Conservation (phyloP, 495 filamentous ascomycete genomes). For the Xylaria sp. region DNA sequence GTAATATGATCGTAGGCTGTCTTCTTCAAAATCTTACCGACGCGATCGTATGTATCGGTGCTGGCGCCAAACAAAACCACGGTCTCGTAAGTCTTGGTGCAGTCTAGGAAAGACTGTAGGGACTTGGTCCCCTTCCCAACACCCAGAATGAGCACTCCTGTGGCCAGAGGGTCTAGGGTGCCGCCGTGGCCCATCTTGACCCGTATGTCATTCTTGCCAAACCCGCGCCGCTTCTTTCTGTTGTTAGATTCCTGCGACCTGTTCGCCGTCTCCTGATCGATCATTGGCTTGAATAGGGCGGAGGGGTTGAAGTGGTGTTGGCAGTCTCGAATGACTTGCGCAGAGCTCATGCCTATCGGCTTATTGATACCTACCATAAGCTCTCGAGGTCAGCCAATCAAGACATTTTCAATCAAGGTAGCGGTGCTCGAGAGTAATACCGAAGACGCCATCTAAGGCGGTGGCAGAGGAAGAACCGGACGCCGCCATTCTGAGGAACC, state of each 20-base stretch:
- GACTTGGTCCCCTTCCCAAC: conserved; percentile 88
- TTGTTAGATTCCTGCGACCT: conserved; percentile 60
- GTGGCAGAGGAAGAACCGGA: conserved; percentile 54
- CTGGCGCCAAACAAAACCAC: conserved; percentile 88
- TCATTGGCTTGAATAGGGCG: conserved; percentile 72
- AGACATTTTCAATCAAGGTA: neutral
- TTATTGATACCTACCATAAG: conserved; percentile 81
- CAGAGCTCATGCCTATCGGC: conserved; percentile 81
- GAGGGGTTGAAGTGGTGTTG: conserved; percentile 86
- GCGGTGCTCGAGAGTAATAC: conserved; percentile 46
- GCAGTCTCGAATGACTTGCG: conserved; percentile 84
- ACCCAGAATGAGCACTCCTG: conserved; percentile 87
- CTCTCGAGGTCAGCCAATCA: conserved; percentile 4
- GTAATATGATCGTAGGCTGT: conserved; percentile 81
- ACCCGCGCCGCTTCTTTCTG: conserved; percentile 61
- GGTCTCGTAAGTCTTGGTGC: conserved; percentile 92
- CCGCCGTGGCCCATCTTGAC: conserved; percentile 98
- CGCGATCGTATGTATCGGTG: conserved; percentile 88
- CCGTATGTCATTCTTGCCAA: conserved; percentile 61
- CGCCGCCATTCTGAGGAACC: conserved; percentile 56
- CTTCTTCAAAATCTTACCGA: conserved; percentile 79
- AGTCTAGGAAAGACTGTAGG: conserved; percentile 76
- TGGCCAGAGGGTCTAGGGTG: conserved; percentile 92
- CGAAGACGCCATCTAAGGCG: conserved; percentile 78
- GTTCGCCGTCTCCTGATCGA: conserved; percentile 62